Evolutionary conservation across 495 filamentous ascomycete species (phyloP).

Genomic region (Rhizodiscina lignyota): DNA sequence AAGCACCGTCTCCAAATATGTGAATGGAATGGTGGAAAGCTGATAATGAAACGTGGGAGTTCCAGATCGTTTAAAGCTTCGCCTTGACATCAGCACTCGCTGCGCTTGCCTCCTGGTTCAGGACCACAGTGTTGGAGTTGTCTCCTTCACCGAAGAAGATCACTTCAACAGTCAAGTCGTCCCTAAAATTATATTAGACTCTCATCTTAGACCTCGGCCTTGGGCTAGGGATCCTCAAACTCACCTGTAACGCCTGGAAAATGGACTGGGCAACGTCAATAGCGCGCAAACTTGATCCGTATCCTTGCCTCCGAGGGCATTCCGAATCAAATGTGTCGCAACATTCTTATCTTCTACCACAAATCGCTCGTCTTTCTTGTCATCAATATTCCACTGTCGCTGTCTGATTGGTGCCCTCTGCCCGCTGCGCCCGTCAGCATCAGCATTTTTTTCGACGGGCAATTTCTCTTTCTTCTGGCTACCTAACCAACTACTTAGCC

Average conservation of each 20-base stretch:
- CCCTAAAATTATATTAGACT: conserved; percentile 27
- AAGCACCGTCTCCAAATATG: too few relatives aligned
- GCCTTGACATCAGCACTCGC: conserved; percentile 33
- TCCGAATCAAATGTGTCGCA: conserved; percentile 87
- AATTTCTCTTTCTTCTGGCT: conserved; percentile 25
- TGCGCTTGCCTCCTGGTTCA: conserved; percentile 79
- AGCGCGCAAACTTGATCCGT: conserved; percentile 88
- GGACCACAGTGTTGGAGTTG: conserved; percentile 52
- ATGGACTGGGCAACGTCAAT: conserved; percentile 80
- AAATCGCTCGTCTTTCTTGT: conserved; percentile 55
- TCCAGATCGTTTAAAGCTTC: conserved; percentile 43
- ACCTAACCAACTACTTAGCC: conserved; percentile 39
- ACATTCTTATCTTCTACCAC: conserved; percentile 92
- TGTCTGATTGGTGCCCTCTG: conserved; percentile 66
- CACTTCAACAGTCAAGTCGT: conserved; percentile 94
- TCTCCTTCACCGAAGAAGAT: conserved; percentile 90
- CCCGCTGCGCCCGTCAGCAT: conserved; percentile 13
- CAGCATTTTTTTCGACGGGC: conserved; percentile 39
- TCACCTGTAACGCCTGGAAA: conserved; percentile 77
- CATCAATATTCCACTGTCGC: conserved; percentile 46
- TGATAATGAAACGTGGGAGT: too few relatives aligned
- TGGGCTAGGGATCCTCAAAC: too few relatives aligned
- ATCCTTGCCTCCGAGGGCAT: conserved; percentile 88
- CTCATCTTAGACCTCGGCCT: neutral
- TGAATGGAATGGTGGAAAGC: too few relatives aligned